These are phyloP conservation scores for Saccharomycopsis sp. DNA, from an alignment of 805 yeast species.

Conservation along the genomic window DNA sequence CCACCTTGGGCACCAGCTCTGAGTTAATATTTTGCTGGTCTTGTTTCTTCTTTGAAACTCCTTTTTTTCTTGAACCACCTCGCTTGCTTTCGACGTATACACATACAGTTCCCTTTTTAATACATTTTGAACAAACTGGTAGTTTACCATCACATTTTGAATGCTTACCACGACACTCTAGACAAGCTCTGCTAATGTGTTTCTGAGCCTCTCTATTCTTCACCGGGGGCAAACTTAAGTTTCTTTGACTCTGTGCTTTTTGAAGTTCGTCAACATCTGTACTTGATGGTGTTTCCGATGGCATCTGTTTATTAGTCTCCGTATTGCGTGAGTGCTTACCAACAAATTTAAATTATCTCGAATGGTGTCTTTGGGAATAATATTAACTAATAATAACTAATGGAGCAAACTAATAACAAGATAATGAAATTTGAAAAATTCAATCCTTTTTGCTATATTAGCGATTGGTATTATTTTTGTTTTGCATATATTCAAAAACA, in stretches of 20 bases:
- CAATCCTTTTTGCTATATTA: no score
- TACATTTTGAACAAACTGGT: constrained; percentile 41
- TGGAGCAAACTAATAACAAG: no score
- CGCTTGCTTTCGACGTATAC: constrained; percentile 45
- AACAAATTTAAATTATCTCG: no score
- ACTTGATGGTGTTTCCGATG: no score
- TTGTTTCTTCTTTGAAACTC: constrained; percentile 30
- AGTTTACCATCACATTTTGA: constrained; percentile 43
- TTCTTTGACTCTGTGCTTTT: constrained; percentile 2
- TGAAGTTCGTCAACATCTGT: no score
- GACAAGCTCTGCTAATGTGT: constrained; percentile 43
- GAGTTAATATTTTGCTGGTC: not conserved
- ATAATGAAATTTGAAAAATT: no score
- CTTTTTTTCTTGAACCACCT: constrained; percentile 48
- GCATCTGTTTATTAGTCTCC: no score
- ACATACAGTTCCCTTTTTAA: constrained; percentile 31
- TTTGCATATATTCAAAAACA: no score
- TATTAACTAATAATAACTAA: no score
- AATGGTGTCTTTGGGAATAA: no score
- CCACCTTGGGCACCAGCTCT: not conserved
- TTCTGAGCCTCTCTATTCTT: constrained; percentile 25
- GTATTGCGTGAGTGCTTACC: no score
- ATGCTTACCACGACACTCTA: constrained; percentile 46
- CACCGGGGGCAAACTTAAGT: constrained; percentile 5
- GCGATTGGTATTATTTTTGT: no score